Evolutionary conservation across 208 protist species (phyloP).

Genomic region (Trypanosoma avium): DNA sequence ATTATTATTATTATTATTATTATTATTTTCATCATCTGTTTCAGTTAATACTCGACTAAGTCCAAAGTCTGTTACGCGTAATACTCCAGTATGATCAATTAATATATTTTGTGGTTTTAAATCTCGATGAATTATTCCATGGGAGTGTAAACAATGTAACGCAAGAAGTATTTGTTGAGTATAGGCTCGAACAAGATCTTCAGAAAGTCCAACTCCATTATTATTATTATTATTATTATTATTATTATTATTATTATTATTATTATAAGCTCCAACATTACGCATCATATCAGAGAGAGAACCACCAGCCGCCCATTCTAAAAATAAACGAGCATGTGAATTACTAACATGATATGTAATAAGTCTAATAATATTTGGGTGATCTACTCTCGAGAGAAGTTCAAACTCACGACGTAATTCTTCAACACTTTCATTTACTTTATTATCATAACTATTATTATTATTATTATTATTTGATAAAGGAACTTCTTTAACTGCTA

Average conservation of each 20-base stretch:
- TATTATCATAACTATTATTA: too few relatives aligned
- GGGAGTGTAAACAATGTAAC: conserved; percentile 60
- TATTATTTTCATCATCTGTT: too few relatives aligned
- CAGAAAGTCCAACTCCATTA: conserved; percentile 40
- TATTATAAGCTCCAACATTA: conserved; percentile 23
- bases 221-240: too few relatives aligned
- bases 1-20: too few relatives aligned
- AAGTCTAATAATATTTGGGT: conserved; percentile 71
- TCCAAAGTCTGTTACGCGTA: conserved; percentile 87
- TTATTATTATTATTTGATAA: conserved; percentile 32
- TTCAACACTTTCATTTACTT: too few relatives aligned
- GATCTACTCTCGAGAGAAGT: conserved; percentile 54
- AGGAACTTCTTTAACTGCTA: conserved; percentile 70
- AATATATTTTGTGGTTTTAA: conserved; percentile 87
- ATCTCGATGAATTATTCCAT: conserved; percentile 80
- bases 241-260: too few relatives aligned
- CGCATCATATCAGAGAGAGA: conserved; percentile 60
- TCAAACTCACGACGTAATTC: conserved; percentile 73
- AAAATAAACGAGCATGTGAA: conserved; percentile 55
- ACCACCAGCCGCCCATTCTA: conserved; percentile 78
- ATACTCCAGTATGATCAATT: conserved; percentile 46
- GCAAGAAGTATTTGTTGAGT: conserved; percentile 46
- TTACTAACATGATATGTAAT: conserved; percentile 60
- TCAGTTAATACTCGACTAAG: conserved; percentile 44
- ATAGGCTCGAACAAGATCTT: conserved; percentile 63